Percentiles rank a stretch among this genome's conserved stretches.
Conservation (phyloP, 2,329 filamentous ascomycete species). For the Biscogniauxia marginata region DNA sequence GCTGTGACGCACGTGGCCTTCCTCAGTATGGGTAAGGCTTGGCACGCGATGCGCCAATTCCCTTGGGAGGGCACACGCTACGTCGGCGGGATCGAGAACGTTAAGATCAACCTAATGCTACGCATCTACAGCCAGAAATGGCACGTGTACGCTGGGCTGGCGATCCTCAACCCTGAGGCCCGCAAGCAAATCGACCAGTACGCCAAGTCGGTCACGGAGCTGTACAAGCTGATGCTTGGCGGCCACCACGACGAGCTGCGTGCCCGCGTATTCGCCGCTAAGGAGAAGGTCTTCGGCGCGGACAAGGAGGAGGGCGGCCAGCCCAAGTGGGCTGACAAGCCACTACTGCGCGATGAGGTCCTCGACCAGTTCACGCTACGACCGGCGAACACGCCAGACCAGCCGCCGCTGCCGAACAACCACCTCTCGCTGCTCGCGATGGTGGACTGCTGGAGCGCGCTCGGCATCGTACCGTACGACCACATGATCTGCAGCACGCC, state of each 20-base stretch:
- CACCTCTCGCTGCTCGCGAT: conserved; percentile 92
- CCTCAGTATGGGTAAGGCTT: conserved; percentile 94
- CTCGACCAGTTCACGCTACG: conserved; percentile 86
- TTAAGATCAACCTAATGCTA: conserved; percentile 97
- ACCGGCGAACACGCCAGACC: conserved; percentile 46
- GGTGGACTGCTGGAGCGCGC: conserved; percentile 96
- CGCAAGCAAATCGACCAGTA: conserved; percentile 93
- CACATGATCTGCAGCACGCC: conserved; percentile 99
- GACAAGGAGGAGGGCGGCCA: conserved; percentile 54
- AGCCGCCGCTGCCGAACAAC: conserved; percentile 73
- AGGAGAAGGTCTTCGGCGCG: conserved; percentile 69
- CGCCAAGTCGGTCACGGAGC: conserved; percentile 83
- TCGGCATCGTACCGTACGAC: conserved; percentile 93
- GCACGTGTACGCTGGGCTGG: conserved; percentile 97
- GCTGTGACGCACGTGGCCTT: conserved; percentile 98
- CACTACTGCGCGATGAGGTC: conserved; percentile 77
- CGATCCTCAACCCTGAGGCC: conserved; percentile 92
- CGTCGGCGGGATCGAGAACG: conserved; percentile 95
- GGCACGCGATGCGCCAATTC: conserved; percentile 93
- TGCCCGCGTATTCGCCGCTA: conserved; percentile 62
- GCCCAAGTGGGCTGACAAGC: conserved; percentile 57
- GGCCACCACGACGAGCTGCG: conserved; percentile 75
- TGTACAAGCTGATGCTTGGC: conserved; percentile 96
- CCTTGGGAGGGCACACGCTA: conserved; percentile 97
- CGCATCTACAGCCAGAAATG: conserved; percentile 98